phyloP scores from a whole-genome alignment of 306 rosid genomes.

The Trifolium fragiferum region DNA sequence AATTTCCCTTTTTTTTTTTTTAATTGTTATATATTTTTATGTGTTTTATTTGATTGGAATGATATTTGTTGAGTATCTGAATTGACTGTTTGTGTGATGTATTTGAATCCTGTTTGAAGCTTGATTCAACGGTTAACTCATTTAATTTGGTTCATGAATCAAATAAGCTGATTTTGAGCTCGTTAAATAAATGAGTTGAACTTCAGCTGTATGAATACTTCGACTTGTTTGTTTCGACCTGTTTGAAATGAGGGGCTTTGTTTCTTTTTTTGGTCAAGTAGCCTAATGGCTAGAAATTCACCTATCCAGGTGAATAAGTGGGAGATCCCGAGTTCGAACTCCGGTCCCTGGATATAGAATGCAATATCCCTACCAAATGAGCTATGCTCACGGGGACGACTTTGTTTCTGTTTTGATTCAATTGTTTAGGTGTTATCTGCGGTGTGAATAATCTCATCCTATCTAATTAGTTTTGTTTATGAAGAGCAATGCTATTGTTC shows the following conservation, averaged over 20 bases:
- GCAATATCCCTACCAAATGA: no score
- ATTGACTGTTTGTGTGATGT: not conserved
- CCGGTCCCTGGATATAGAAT: no score
- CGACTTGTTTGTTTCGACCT: not conserved
- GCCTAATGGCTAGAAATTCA: no score
- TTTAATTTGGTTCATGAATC: not conserved
- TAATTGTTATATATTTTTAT: not conserved
- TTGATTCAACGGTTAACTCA: not conserved
- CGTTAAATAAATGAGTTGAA: not conserved
- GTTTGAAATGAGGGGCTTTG: slow-evolving; percentile 11
- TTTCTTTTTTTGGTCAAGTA: no score
- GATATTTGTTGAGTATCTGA: not conserved
- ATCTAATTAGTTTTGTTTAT: not conserved
- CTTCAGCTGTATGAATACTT: not conserved
- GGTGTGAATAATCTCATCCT: not conserved
- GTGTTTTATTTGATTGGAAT: not conserved
- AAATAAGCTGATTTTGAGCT: not conserved
- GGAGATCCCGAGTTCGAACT: no score
- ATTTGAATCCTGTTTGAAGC: not conserved
- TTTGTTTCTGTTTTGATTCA: not conserved
- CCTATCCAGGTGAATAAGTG: no score
- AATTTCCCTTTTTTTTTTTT: not conserved
- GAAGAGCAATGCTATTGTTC: not conserved
- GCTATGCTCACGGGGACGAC: no score
- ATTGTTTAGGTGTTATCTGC: slow-evolving; percentile 10